Percentiles rank a stretch among this genome's conserved stretches.
Evolutionary conservation across 331 rosid species (phyloP).

Genomic region (Dryas integrifolia): DNA sequence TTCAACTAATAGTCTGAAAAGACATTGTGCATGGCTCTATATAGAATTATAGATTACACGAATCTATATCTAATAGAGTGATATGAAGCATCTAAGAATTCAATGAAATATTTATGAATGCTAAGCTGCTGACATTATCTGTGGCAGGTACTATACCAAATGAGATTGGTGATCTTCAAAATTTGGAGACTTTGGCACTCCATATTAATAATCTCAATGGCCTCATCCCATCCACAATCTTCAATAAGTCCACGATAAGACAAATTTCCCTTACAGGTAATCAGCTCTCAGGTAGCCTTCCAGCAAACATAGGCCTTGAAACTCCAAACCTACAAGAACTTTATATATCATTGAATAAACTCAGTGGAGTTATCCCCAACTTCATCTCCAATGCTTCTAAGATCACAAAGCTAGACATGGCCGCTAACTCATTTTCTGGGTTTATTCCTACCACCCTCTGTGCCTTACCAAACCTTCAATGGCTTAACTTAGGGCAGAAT

Average conservation of each 20-base stretch:
- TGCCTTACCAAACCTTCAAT: conserved; percentile 2
- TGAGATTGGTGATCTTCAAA: conserved; percentile 16
- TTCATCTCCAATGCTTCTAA: conserved; percentile 31
- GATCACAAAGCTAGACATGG: conserved; percentile 2
- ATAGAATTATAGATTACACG: no score
- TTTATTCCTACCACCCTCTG: conserved; percentile 6
- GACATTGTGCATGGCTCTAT: no score
- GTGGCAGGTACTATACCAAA: conserved; percentile 20
- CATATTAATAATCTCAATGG: conserved; percentile 7
- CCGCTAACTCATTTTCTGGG: conserved; percentile 14
- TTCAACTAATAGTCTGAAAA: no score
- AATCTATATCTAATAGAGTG: background rate
- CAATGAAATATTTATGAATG: background rate
- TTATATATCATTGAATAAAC: background rate
- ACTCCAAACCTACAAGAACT: conserved; percentile 17
- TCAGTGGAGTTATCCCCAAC: conserved; percentile 25
- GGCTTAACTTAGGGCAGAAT: background rate
- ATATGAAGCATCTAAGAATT: background rate
- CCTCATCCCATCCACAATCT: conserved; percentile 25
- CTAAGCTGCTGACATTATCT: background rate
- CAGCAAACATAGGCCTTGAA: conserved; percentile 10
- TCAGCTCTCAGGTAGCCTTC: conserved; percentile 14
- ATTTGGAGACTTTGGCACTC: background rate
- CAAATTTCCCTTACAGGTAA: background rate
- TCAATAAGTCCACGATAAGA: conserved; percentile 9